Evolutionary conservation across 2,329 filamentous ascomycete species (phyloP), one percentile per base, ranked within the genome.

Genomic region (Venturia asperata): DNA sequence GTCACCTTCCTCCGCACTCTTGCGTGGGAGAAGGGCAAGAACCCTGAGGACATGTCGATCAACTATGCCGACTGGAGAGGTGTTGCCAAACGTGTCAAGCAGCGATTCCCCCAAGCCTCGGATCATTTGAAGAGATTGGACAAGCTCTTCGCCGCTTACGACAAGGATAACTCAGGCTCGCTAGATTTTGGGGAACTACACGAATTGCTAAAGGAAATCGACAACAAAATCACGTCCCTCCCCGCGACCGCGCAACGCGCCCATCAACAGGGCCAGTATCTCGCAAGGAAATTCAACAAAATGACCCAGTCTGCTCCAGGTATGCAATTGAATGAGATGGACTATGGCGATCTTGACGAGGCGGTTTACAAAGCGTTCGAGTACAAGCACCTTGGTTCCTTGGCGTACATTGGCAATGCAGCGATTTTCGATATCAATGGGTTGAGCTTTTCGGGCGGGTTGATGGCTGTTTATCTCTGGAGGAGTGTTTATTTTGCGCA

Each of bases 401-500:
- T 99, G 71, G 94, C 95, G 6, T 99, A 99, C 72, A 87, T 99
- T 69, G 95, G 95, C 56, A 99, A 99, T 75, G 92, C 92, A 9
- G 94, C 94, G 5, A 87, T 99, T 49, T 99, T 99, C 72, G 94
- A 99, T 74, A 85, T 94, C 64, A 85, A 87, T 55, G 92, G 91
- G 0, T 83, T 88, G 80, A 92, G 83, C 70, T 78, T 94, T 66
- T 86, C 86, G 1, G 94, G 94, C 62, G 94, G 94, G 0, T 77
- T 99, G 58, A 83, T 95, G 82, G 94, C 92, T 0, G 93, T 97
- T 61, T 99, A 99, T 75, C 85, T 96, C 42, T 99, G 94, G 94
- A 82, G 94, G 68, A 92, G 91, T 69, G 88, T 97, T 17, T 99
- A 99, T 78, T 99, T 99, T 79, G 92, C 94, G 15, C 91, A 99